Evolutionary conservation across 2,329 filamentous ascomycete species (phyloP).

Genomic region (Pseudogymnoascus verrucosus): DNA sequence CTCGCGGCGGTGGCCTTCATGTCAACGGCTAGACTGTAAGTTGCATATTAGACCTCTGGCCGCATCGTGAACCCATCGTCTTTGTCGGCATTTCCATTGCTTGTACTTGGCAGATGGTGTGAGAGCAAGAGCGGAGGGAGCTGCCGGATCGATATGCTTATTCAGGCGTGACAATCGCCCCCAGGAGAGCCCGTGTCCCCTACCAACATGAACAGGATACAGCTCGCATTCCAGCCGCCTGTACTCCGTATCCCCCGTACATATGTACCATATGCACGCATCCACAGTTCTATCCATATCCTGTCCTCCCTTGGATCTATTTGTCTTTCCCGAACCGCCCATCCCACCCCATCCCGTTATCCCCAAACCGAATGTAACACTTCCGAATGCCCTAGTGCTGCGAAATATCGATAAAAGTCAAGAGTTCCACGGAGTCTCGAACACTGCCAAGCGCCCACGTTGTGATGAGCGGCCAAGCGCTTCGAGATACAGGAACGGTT

Average conservation of each 20-base stretch:
- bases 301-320: background rate
- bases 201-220: background rate
- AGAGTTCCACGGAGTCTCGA: background rate
- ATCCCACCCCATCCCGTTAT: background rate
- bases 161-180: background rate
- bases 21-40: background rate
- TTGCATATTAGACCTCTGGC: conserved; percentile 3
- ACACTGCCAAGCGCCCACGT: background rate
- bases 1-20: background rate
- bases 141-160: background rate
- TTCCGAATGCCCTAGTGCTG: background rate
- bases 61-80: background rate
- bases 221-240: background rate
- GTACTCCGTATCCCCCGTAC: background rate
- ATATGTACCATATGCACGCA: background rate
- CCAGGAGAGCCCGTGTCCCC: background rate
- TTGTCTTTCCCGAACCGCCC: background rate
- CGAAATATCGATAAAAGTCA: conserved; percentile 6
- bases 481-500: conserved; percentile 3
- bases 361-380: conserved; percentile 5
- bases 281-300: background rate
- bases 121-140: background rate
- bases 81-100: background rate
- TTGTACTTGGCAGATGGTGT: background rate
- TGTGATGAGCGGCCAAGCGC: background rate